Base-by-base conservation (phyloP, 768 basidiomycete genomes). In the Macrocybe gigantea region DNA sequence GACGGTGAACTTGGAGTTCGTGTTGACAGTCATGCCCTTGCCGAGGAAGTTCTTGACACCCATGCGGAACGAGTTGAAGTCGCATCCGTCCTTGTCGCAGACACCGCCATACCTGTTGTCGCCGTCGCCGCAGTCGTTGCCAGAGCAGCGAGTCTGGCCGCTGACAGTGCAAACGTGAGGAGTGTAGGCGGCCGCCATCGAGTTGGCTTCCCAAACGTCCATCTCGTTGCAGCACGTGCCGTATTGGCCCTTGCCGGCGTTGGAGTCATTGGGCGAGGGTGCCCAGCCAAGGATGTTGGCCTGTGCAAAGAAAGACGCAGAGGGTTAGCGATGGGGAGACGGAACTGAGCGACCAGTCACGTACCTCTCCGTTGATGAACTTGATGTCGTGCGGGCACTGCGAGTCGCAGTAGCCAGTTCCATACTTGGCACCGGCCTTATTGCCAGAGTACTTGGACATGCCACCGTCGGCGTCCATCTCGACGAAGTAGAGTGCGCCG, bases 31-130 rank as follows among this genome's bases (percentile, higher is more conserved):
- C 58, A 58, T 53, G 49, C 71, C 72, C n/a, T 58, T 57, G 36
- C 79, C 79, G 58, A 70, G 69, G 73, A 78, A 80, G 45, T 58
- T 50, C 49, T 53, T 57, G 57, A 63, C 58, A 33, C 78, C 77
- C 73, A 75, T 69, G 57, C 78, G 77, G 71, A 58, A 81, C 30
- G 79, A 76, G 74, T 79, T 80, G 72, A 78, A 80, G 56, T 80
- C 79, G 62, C 79, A 80, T 40, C 79, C 78, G 53, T 75, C 76
- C 52, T 68, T 66, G 63, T 80, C 78, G 63, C 79, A 80, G 38
- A 74, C 58, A 39, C 71, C 70, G 54, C 57, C 62, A 60, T 72
- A 68, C 48, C 74, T 64, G 22, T 22, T 22, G 58, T 65, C 56
- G 53, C 47, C 50, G 54, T 60, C 63, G 45, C 65, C 66, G 51